Base-by-base conservation (phyloP, 2,329 filamentous ascomycete genomes). In the Fusarium redolens region DNA sequence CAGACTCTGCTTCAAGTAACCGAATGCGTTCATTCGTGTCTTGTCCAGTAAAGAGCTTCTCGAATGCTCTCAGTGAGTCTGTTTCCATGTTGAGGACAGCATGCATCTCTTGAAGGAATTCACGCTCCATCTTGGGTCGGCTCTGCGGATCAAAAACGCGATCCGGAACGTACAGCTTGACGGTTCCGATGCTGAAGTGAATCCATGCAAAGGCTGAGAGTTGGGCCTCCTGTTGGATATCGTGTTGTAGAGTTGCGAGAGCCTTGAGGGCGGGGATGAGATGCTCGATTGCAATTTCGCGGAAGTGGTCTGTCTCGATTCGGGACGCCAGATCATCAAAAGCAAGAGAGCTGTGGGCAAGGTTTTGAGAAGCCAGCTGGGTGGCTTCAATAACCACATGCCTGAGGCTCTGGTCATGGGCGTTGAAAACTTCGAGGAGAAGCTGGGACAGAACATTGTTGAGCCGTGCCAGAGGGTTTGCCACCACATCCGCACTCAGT, bases 161-260 rank as follows among this genome's bases (percentile, higher is more conserved):
- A 80, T 97, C 92, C 0, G 97, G 95, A 5, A 98, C 91, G 78
- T 96, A 98, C 5, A 98, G 86, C 69, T 89, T 89, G 52, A 98
- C 85, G 43, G 92, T 89, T 20, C 92, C 91, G 25, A 95, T 82
- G 4, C 93, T 92, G 68, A 97, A 91, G 56, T 92, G 87, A 33
- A 95, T 86, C 90, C 95, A 96, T 9, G 93, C 92, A 28, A 92
- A 82, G 10, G 83, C 82, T 9, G 82, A 83, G 48, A 81, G 76
- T 35, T 83, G 79, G 9, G 79, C 75, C 25, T 77, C 72, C 7
- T 70, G 65, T 10, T 56, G 50, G 7, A 51, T 25, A 13, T 71
- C 69, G 28, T 68, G 65, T n/a, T 73, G 72, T 7, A 78, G 70
- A 15, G 74, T 66, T 28, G 83, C 79, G 30, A 89, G 77, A 4